Percentiles rank a stretch among this genome's conserved stretches.
Evolutionary conservation across 2,329 filamentous ascomycete genomes (phyloP).

Genomic region (Amesomyces nigricolor): DNA sequence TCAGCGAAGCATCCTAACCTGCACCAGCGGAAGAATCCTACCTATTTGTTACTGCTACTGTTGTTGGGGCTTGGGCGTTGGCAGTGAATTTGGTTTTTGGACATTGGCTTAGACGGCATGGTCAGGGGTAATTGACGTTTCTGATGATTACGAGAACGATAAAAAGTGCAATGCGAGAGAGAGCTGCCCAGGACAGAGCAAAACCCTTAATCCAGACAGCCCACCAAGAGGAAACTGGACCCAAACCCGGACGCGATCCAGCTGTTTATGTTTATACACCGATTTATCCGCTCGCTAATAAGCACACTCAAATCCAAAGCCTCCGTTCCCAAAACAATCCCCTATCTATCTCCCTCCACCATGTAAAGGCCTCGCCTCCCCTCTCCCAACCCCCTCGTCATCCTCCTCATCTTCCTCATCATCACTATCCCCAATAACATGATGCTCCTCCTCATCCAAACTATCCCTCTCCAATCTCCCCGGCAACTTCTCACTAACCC

Average conservation of each 20-base stretch:
- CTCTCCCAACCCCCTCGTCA: constrained; percentile 17
- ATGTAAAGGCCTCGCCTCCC: constrained; percentile 17
- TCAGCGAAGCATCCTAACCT: neutral
- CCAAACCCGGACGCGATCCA: too few relatives aligned
- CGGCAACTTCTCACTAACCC: constrained; percentile 29
- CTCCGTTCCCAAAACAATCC: neutral
- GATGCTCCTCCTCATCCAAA: constrained; percentile 38
- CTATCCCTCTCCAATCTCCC: constrained; percentile 24
- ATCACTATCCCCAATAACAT: constrained; percentile 46
- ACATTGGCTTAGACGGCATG: neutral
- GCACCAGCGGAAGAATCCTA: neutral
- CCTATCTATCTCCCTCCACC: constrained; percentile 13
- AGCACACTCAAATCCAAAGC: neutral
- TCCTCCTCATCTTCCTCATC: constrained; percentile 29
- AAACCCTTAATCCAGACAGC: too few relatives aligned
- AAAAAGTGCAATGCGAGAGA: too few relatives aligned
- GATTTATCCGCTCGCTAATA: too few relatives aligned
- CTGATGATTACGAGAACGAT: too few relatives aligned
- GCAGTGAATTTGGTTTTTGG: neutral
- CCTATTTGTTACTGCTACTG: neutral
- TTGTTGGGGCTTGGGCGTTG: neutral
- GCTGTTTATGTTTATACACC: too few relatives aligned
- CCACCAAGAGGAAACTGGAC: too few relatives aligned
- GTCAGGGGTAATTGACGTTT: neutral
- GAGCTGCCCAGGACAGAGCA: too few relatives aligned